A percentile compares a stretch with the other conserved stretches of the same genome.
These are phyloP conservation scores for Verticillium alfalfae DNA, from an alignment of 2,329 filamentous ascomycete genomes.

Conservation along the genomic window DNA sequence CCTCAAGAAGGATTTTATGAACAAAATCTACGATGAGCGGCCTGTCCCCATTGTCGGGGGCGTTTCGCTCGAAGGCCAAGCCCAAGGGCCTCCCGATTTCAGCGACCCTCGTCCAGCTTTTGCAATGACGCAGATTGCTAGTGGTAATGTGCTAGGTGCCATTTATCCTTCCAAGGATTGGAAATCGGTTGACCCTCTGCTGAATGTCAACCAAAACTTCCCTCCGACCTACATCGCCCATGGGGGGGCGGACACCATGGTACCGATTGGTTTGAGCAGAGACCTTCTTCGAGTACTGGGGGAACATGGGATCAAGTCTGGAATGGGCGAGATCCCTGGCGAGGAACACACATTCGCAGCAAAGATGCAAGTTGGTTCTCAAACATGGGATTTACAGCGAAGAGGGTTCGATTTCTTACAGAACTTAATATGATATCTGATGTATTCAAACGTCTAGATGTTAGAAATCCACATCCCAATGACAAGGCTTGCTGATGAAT, in stretches of 20 bases:
- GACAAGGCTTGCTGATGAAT: background rate
- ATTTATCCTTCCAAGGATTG: slow-evolving; percentile 19
- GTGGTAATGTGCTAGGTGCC: slow-evolving; percentile 28
- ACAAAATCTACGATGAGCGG: slow-evolving; percentile 25
- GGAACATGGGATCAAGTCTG: slow-evolving; percentile 23
- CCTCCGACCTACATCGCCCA: slow-evolving; percentile 36
- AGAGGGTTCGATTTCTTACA: slow-evolving; percentile 35
- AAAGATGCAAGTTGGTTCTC: slow-evolving; percentile 30
- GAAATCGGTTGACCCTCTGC: slow-evolving; percentile 24
- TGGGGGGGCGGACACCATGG: slow-evolving; percentile 30
- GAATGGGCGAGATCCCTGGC: slow-evolving; percentile 27
- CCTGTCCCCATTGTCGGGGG: slow-evolving; percentile 29
- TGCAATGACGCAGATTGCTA: slow-evolving; percentile 32
- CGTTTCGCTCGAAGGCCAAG: slow-evolving; percentile 34
- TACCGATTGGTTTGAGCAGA: slow-evolving; percentile 27
- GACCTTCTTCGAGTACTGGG: slow-evolving; percentile 18
- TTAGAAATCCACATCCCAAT: background rate
- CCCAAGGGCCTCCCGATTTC: slow-evolving; percentile 24
- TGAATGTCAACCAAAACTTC: slow-evolving; percentile 21
- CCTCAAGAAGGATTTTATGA: slow-evolving; percentile 21
- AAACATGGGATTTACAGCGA: slow-evolving; percentile 26
- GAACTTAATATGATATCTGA: slow-evolving; percentile 5
- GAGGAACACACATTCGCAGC: slow-evolving; percentile 37
- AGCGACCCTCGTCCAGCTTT: slow-evolving; percentile 29
- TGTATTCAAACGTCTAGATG: background rate